Percentiles rank a stretch among this genome's conserved stretches.
These are phyloP conservation scores for Colletotrichum plurivorum DNA, from an alignment of 2,329 filamentous ascomycete genomes.

Conservation along the genomic window DNA sequence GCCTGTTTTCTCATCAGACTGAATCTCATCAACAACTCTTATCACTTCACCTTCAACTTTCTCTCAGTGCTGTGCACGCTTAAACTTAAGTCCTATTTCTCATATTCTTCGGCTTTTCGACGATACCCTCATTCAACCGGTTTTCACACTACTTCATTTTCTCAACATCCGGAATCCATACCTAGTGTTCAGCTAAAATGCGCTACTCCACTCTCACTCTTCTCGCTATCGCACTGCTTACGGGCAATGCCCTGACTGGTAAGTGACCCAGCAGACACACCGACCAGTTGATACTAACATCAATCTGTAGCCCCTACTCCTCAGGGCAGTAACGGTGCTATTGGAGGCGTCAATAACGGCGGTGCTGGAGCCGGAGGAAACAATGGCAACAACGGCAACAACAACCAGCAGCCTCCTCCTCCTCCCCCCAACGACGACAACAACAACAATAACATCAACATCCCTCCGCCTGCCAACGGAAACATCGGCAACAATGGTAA, in stretches of 20 bases:
- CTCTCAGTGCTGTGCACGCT: too few species aligned
- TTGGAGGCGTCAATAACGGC: slow-evolving; percentile 1
- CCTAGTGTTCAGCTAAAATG: not conserved
- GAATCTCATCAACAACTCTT: too few species aligned
- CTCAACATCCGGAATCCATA: not conserved
- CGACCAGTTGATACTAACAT: not conserved
- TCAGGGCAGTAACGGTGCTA: slow-evolving; percentile 1
- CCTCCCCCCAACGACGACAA: slow-evolving; percentile 1
- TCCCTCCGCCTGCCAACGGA: not conserved
- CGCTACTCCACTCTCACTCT: slow-evolving; percentile 4
- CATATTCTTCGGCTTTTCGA: slow-evolving; percentile 9
- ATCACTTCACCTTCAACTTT: too few species aligned
- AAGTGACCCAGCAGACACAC: not conserved
- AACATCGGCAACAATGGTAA: slow-evolving; percentile 3
- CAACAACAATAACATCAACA: slow-evolving; percentile 10
- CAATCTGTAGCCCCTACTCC: slow-evolving; percentile 2
- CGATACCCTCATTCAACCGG: not conserved
- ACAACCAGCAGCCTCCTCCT: slow-evolving; percentile 14
- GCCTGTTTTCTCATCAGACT: too few species aligned
- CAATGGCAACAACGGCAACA: not conserved
- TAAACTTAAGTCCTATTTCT: not conserved
- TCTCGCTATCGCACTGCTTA: slow-evolving; percentile 3
- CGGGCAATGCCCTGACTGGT: slow-evolving; percentile 13
- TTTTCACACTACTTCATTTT: not conserved
- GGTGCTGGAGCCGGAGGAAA: not conserved